Evolutionary conservation across 2,329 filamentous ascomycete species (phyloP).

Genomic region (Colletotrichum karsti): DNA sequence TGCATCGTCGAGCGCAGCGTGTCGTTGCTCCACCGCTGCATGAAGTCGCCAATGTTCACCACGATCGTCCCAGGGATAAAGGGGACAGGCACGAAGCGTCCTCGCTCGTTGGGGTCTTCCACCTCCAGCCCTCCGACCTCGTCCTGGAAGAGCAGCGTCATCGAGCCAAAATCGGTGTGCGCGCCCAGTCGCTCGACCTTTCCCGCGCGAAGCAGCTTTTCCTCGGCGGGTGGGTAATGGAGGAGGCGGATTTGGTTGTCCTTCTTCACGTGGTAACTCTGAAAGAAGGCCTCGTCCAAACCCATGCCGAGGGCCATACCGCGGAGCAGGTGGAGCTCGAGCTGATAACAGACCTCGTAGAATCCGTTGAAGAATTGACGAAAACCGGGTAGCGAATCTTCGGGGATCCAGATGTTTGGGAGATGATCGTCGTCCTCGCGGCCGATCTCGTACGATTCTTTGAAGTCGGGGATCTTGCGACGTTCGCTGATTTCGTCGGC

Average conservation of each 20-base stretch:
- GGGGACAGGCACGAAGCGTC: slow-evolving; percentile 41
- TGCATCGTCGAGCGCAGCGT: slow-evolving; percentile 44
- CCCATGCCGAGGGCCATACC: slow-evolving; percentile 56
- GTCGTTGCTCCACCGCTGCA: slow-evolving; percentile 50
- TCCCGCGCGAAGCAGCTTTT: slow-evolving; percentile 37
- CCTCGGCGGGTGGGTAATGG: slow-evolving; percentile 54
- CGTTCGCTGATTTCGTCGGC: slow-evolving; percentile 35
- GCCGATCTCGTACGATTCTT: slow-evolving; percentile 51
- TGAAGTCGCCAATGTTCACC: slow-evolving; percentile 48
- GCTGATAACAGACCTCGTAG: slow-evolving; percentile 51
- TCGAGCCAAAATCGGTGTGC: slow-evolving; percentile 46
- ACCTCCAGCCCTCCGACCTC: slow-evolving; percentile 55
- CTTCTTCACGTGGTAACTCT: slow-evolving; percentile 56
- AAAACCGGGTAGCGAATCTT: slow-evolving; percentile 36
- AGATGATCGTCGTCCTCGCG: slow-evolving; percentile 38
- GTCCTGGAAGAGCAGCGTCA: slow-evolving; percentile 58
- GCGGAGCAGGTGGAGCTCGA: slow-evolving; percentile 49
- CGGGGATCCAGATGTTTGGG: slow-evolving; percentile 38
- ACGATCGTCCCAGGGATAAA: slow-evolving; percentile 43
- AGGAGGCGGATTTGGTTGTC: slow-evolving; percentile 69
- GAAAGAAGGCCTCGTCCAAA: slow-evolving; percentile 34
- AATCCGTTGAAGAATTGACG: slow-evolving; percentile 44
- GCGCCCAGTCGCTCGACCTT: slow-evolving; percentile 28
- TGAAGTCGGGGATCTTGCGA: slow-evolving; percentile 43
- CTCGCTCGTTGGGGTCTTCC: slow-evolving; percentile 43